A percentile compares a stretch with the other conserved stretches of the same genome.
phyloP scores from a whole-genome alignment of 768 basidiomycete genomes.

The Psilocybe cyanescens region DNA sequence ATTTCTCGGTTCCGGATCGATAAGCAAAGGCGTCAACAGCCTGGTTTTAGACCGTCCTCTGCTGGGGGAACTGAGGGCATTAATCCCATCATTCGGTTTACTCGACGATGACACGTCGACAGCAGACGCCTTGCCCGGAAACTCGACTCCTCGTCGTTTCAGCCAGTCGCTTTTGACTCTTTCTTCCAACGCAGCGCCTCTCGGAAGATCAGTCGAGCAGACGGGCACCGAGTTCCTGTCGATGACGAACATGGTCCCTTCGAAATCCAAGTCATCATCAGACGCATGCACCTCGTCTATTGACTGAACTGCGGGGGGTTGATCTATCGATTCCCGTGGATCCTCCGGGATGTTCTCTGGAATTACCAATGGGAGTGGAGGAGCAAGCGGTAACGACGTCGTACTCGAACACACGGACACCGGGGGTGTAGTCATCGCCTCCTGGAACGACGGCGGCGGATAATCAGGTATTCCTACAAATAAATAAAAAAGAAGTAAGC shows the following conservation, averaged over 20 bases:
- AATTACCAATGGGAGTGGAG: conserved; percentile 23
- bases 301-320: not conserved
- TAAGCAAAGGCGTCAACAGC: conserved; percentile 11
- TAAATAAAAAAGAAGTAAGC: conserved; percentile 8
- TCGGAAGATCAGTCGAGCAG: conserved; percentile 41
- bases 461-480: conserved; percentile 57
- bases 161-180: conserved; percentile 39
- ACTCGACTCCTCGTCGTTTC: conserved; percentile 34
- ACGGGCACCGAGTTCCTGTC: conserved; percentile 45
- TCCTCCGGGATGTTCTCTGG: conserved; percentile 22
- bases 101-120: conserved; percentile 4
- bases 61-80: conserved; percentile 3
- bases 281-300: conserved; percentile 13
- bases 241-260: conserved; percentile 57
- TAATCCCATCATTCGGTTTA: conserved; percentile 3
- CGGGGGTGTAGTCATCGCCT: conserved; percentile 58
- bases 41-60: conserved; percentile 14
- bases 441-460: conserved; percentile 78
- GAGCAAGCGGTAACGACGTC: conserved; percentile 37
- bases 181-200: conserved; percentile 44
- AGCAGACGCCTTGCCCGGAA: conserved; percentile 28
- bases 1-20: conserved; percentile 18
- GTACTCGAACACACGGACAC: conserved; percentile 42
- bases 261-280: conserved; percentile 44
- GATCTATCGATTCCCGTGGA: conserved; percentile 4